A percentile compares a stretch with the other conserved stretches of the same genome.
Evolutionary conservation across 1,284 basidiomycete species (phyloP).

Genomic region (Prillingera fragicola): DNA sequence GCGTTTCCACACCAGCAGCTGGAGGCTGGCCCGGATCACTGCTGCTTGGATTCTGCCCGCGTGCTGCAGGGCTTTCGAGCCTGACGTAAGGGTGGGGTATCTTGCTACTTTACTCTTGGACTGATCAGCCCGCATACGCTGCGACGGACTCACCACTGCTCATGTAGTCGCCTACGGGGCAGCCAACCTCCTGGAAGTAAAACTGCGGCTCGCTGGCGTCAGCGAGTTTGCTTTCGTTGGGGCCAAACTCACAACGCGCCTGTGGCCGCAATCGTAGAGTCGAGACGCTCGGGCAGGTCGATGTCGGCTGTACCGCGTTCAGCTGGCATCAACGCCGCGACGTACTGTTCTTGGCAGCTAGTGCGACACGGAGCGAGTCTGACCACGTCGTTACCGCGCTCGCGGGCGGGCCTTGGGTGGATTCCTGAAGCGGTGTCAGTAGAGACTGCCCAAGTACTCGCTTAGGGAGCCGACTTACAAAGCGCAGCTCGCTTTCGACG

Average conservation of each 20-base stretch:
- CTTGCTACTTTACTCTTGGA: background rate
- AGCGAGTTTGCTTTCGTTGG: background rate
- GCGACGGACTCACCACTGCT: conserved; percentile 24
- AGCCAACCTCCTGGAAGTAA: conserved; percentile 35
- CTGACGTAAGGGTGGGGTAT: conserved; percentile 4
- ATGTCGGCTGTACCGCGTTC: conserved; percentile 19
- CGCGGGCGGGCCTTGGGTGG: conserved; percentile 3
- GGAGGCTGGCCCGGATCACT: conserved; percentile 1
- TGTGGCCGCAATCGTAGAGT: conserved; percentile 15
- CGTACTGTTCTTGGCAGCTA: conserved; percentile 22
- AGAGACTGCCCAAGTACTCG: too few species aligned
- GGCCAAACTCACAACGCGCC: conserved; percentile 34
- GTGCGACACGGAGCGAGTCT: conserved; percentile 24
- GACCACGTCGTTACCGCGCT: conserved; percentile 19
- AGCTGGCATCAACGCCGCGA: background rate
- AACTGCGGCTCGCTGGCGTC: conserved; percentile 23
- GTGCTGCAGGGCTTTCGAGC: conserved; percentile 1
- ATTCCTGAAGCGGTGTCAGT: conserved; percentile 14
- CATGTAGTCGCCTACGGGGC: conserved; percentile 30
- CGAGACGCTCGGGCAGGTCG: conserved; percentile 19
- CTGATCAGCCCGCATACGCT: background rate
- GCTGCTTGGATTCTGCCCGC: conserved; percentile 7
- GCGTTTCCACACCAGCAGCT: conserved; percentile 7
- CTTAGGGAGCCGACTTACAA: conserved; percentile 21
- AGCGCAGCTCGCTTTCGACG: conserved; percentile 35